Evolutionary conservation across 2,329 filamentous ascomycete genomes (phyloP).

Genomic region (Epichloe brachyelytri): DNA sequence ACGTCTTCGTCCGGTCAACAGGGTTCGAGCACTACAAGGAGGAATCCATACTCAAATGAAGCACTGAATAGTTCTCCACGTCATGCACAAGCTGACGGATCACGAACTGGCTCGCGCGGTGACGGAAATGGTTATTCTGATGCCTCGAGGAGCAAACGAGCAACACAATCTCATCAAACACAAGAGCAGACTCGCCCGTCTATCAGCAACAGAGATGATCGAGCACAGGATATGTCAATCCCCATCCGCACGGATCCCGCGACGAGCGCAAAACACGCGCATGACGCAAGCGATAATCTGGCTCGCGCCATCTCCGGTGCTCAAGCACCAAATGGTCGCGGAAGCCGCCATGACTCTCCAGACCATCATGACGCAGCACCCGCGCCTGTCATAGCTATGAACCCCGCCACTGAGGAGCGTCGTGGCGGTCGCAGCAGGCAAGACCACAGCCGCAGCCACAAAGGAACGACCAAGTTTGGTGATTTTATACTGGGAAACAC

Average conservation of each 20-base stretch:
- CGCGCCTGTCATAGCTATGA: conserved; percentile 31
- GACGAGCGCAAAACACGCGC: conserved; percentile 43
- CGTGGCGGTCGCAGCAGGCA: conserved; percentile 43
- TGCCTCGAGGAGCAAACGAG: conserved; percentile 19
- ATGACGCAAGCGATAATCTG: conserved; percentile 68
- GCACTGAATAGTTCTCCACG: conserved; percentile 30
- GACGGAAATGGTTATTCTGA: conserved; percentile 18
- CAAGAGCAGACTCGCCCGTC: conserved; percentile 29
- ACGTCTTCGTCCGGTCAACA: conserved; percentile 64
- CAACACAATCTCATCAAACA: conserved; percentile 11
- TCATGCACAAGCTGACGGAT: conserved; percentile 24
- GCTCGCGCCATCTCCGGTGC: conserved; percentile 49
- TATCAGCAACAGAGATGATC: conserved; percentile 27
- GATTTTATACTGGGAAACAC: conserved; percentile 95
- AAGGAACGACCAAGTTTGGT: conserved; percentile 69
- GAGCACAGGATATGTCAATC: conserved; percentile 24
- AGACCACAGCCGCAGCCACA: conserved; percentile 43
- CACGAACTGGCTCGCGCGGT: conserved; percentile 21
- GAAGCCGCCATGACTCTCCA: conserved; percentile 14
- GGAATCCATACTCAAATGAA: conserved; percentile 32
- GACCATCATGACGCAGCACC: conserved; percentile 30
- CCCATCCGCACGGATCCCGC: conserved; percentile 32
- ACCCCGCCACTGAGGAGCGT: conserved; percentile 31
- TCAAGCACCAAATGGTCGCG: conserved; percentile 18
- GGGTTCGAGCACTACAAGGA: conserved; percentile 30